phyloP scores from a whole-genome alignment of 495 filamentous ascomycete species.

The Hypoxylon lenormandii region DNA sequence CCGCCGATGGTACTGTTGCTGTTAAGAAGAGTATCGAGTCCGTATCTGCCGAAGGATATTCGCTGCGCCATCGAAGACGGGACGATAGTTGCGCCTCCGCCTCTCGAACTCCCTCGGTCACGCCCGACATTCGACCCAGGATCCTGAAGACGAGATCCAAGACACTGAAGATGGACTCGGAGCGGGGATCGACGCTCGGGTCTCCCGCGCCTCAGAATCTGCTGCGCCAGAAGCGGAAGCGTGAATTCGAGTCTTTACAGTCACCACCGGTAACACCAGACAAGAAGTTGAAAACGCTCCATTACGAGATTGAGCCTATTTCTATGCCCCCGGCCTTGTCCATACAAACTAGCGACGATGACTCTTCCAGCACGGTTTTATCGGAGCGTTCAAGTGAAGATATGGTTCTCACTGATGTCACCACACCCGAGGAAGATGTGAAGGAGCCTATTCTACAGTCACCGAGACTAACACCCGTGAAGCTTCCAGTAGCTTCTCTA shows the following conservation, averaged over 20 bases:
- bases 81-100: constrained; percentile 55
- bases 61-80: constrained; percentile 58
- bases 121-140: constrained; percentile 62
- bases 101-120: constrained; percentile 62
- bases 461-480: constrained; percentile 54
- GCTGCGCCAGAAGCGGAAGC: constrained; percentile 51
- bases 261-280: constrained; percentile 61
- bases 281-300: constrained; percentile 56
- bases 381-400: constrained; percentile 44
- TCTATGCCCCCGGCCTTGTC: constrained; percentile 42
- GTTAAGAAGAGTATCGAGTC: constrained; percentile 61
- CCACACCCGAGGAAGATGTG: constrained; percentile 56
- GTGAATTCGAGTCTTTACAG: constrained; percentile 49
- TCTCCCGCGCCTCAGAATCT: constrained; percentile 34
- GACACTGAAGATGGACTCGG: constrained; percentile 46
- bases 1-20: constrained; percentile 48
- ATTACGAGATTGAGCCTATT: constrained; percentile 50
- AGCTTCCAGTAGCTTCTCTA: constrained; percentile 35
- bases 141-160: constrained; percentile 54
- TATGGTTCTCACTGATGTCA: constrained; percentile 54
- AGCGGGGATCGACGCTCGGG: constrained; percentile 47
- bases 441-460: constrained; percentile 53
- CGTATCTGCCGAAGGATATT: constrained; percentile 53
- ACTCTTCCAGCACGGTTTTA: constrained; percentile 39
- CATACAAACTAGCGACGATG: constrained; percentile 43